phyloP scores from a whole-genome alignment of 2,329 filamentous ascomycete genomes.

The Penicillium sp. region DNA sequence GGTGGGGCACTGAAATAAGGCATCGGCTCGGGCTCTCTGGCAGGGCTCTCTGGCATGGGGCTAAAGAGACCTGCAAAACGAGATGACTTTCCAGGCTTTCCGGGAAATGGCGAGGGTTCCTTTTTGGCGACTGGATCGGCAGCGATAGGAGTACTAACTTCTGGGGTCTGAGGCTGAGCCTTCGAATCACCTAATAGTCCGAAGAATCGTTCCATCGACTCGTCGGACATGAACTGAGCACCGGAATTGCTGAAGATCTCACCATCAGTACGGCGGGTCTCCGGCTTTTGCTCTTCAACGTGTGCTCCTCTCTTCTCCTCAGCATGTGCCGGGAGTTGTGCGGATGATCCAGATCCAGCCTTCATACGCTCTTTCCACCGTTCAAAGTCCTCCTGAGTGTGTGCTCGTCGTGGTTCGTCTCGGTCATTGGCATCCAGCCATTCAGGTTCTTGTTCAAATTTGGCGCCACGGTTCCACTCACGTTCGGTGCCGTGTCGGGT shows the following conservation, averaged over 20 bases:
- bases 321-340: constrained; percentile 33
- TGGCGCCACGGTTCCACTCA: constrained; percentile 55
- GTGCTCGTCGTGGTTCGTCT: constrained; percentile 67
- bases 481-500: constrained; percentile 50
- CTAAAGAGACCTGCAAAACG: constrained; percentile 82
- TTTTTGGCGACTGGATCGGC: constrained; percentile 45
- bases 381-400: constrained; percentile 88
- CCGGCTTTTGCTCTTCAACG: constrained; percentile 38
- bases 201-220: constrained; percentile 77
- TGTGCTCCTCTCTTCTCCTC: constrained; percentile 48
- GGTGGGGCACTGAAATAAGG: constrained; percentile 20
- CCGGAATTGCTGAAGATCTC: constrained; percentile 57
- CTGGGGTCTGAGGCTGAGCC: constrained; percentile 37
- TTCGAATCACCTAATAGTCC: constrained; percentile 57
- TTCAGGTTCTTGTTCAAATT: constrained; percentile 77
- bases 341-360: constrained; percentile 52
- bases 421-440: constrained; percentile 76
- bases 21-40: constrained; percentile 35
- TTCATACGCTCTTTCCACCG: constrained; percentile 94
- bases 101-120: constrained; percentile 39
- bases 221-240: constrained; percentile 63
- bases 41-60: constrained; percentile 56
- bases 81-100: constrained; percentile 69
- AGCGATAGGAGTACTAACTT: constrained; percentile 39
- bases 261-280: constrained; percentile 43